phyloP scores from a whole-genome alignment of 2,329 filamentous ascomycete species.

The Fusarium sp. region DNA sequence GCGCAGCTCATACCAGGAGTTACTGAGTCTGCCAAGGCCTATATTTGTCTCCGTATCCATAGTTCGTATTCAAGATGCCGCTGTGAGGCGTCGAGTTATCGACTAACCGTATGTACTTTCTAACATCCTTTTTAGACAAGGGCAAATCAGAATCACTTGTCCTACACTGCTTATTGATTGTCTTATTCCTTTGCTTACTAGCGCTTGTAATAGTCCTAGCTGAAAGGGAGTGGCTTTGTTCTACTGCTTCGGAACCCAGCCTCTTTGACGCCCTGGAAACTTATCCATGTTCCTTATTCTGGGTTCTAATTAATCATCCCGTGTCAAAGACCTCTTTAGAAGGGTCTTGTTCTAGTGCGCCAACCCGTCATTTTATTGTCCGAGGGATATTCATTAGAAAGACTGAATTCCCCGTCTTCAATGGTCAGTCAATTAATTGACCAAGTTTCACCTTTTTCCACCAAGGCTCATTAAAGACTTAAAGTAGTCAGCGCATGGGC shows the following conservation, averaged over 20 bases:
- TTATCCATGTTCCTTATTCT: background rate
- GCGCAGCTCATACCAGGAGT: constrained; percentile 3
- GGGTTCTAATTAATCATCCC: background rate
- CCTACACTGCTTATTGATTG: constrained; percentile 1
- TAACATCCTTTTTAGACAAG: background rate
- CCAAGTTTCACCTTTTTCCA: constrained; percentile 20
- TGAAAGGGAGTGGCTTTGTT: constrained; percentile 28
- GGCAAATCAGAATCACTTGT: constrained; percentile 10
- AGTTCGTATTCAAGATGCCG: constrained; percentile 27
- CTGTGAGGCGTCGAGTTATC: background rate
- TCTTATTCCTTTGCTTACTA: background rate
- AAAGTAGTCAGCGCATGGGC: constrained; percentile 7
- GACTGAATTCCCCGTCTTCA: background rate
- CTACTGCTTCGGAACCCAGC: background rate
- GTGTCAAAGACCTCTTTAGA: background rate
- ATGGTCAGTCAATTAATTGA: background rate
- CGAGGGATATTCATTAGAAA: constrained; percentile 29
- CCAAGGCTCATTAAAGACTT: constrained; percentile 17
- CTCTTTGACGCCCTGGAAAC: constrained; percentile 11
- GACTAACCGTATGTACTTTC: background rate
- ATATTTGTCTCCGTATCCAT: constrained; percentile 22
- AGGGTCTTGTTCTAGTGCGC: background rate
- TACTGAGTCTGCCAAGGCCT: constrained; percentile 6
- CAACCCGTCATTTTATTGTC: constrained; percentile 3
- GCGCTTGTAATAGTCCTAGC: background rate